Percentiles rank a stretch among this genome's conserved stretches.
Evolutionary conservation across 1,284 basidiomycete species (phyloP).

Genomic region (Cutaneotrichosporon cavernicola): DNA sequence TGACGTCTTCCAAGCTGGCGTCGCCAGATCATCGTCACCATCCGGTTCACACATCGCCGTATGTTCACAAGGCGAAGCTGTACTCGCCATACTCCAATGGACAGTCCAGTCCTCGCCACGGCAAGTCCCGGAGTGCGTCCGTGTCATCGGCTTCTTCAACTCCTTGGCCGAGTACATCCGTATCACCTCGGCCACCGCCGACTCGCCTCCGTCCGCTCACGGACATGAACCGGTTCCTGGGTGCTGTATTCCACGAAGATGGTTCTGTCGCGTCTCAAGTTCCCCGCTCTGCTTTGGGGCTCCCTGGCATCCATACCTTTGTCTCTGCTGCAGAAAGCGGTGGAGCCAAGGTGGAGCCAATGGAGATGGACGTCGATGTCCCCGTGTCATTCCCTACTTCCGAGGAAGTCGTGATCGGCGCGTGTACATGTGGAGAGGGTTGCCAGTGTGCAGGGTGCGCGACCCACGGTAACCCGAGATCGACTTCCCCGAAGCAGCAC

Average conservation of each 20-base stretch:
- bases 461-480: conserved; percentile 39
- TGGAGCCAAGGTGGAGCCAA: conserved; percentile 38
- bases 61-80: conserved; percentile 52
- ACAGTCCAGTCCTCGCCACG: conserved; percentile 29
- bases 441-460: conserved; percentile 53
- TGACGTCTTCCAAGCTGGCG: conserved; percentile 23
- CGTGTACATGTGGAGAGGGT: conserved; percentile 52
- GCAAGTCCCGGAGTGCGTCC: conserved; percentile 23
- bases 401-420: conserved; percentile 47
- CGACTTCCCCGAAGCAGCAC: conserved; percentile 23
- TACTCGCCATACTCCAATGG: conserved; percentile 50
- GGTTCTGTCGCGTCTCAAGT: conserved; percentile 39
- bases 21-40: conserved; percentile 45
- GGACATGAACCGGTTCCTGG: conserved; percentile 44
- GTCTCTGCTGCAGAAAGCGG: conserved; percentile 39
- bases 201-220: conserved; percentile 37
- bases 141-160: conserved; percentile 17
- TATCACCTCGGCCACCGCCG: conserved; percentile 20
- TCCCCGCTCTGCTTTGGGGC: conserved; percentile 43
- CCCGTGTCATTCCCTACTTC: conserved; percentile 45
- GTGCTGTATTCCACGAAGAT: conserved; percentile 45
- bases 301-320: conserved; percentile 46
- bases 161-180: not conserved
- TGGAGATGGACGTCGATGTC: conserved; percentile 38
- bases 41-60: conserved; percentile 46